A percentile compares a stretch with the other conserved stretches of the same genome.
These are phyloP conservation scores for Tolypocladium inflatum DNA, from an alignment of 2,329 filamentous ascomycete species.

Conservation along the genomic window DNA sequence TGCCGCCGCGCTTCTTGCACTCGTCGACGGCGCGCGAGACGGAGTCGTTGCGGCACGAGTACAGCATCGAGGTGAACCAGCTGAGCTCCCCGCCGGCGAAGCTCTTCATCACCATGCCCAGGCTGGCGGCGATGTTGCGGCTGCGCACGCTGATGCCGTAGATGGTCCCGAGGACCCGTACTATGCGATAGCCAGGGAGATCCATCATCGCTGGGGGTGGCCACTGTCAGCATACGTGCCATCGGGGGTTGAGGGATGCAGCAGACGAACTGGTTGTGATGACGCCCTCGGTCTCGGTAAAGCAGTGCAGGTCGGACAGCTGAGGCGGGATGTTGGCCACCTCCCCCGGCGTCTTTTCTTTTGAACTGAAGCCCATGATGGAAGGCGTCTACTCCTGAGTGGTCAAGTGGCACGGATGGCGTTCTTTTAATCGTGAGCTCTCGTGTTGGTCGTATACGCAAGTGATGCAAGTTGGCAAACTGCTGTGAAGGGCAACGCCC, in stretches of 20 bases:
- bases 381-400: not conserved
- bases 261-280: conserved; percentile 41
- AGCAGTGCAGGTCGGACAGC: conserved; percentile 43
- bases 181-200: conserved; percentile 49
- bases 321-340: conserved; percentile 27
- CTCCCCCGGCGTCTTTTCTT: conserved; percentile 14
- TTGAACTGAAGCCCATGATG: conserved; percentile 17
- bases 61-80: conserved; percentile 51
- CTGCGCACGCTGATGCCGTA: conserved; percentile 48
- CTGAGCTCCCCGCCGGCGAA: conserved; percentile 48
- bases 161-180: conserved; percentile 46
- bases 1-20: conserved; percentile 47
- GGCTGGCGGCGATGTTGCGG: conserved; percentile 46
- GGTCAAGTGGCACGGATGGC: not conserved
- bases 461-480: not conserved
- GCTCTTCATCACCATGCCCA: conserved; percentile 47
- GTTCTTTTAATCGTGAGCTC: not conserved
- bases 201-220: conserved; percentile 44
- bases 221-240: not conserved
- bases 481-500: not conserved
- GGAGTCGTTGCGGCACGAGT: conserved; percentile 49
- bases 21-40: conserved; percentile 45
- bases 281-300: conserved; percentile 51
- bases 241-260: not conserved
- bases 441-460: not conserved